Conservation (phyloP, 257 asterid species). For the Rubia yunnanensis region DNA sequence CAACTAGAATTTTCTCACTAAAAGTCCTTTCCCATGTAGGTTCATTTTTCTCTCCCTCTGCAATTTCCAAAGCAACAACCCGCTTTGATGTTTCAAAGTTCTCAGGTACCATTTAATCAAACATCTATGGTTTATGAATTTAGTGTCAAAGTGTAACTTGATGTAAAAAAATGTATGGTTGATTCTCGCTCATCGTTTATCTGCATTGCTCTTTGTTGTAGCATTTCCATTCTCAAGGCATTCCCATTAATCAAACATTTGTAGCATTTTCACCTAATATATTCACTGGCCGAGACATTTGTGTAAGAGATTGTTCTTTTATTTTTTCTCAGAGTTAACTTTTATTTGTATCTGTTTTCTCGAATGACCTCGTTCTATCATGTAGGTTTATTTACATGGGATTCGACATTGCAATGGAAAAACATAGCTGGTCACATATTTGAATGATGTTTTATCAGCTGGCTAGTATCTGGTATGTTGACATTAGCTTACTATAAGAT, state of each 20-base stretch:
- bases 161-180: not conserved
- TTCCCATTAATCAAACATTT: conserved; percentile 69
- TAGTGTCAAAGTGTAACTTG: not conserved
- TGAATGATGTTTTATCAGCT: too few species aligned
- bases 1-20: conserved; percentile 7
- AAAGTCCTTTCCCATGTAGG: conserved; percentile 31
- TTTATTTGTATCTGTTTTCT: too few species aligned
- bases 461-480: too few species aligned
- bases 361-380: too few species aligned
- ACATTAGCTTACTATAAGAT: too few species aligned
- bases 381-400: too few species aligned
- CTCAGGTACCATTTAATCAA: conserved; percentile 41
- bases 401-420: too few species aligned
- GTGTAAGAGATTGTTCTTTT: too few species aligned
- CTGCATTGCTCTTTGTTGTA: conserved; percentile 18
- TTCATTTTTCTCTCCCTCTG: conserved; percentile 62
- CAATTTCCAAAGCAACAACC: conserved; percentile 95
- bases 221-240: conserved; percentile 60
- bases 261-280: too few species aligned
- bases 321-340: too few species aligned
- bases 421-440: too few species aligned
- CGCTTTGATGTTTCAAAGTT: conserved; percentile 65
- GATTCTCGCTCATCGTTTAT: conserved; percentile 1
- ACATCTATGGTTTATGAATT: not conserved
- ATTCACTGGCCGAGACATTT: too few species aligned